Conservation (phyloP, 2,329 filamentous ascomycete species). For the Chrysoporthe cubensis region DNA sequence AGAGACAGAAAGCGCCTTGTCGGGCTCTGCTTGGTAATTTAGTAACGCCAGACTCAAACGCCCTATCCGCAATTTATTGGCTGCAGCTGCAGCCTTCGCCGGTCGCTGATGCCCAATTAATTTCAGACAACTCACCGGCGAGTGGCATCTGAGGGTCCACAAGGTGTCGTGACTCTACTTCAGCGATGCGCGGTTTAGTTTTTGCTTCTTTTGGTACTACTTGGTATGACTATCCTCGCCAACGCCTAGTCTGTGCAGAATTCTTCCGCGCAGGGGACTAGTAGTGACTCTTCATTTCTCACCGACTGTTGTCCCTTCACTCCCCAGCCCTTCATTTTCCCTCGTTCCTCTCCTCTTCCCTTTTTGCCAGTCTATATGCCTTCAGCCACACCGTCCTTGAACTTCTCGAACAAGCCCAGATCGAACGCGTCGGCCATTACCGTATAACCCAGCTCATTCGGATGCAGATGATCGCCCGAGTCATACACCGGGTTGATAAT, state of each 20-base stretch:
- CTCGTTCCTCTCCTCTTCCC: not conserved
- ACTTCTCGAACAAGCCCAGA: constrained; percentile 50
- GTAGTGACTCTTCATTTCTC: not conserved
- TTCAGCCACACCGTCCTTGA: constrained; percentile 34
- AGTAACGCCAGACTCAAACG: too few relatives aligned
- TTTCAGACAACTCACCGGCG: not conserved
- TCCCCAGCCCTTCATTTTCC: not conserved
- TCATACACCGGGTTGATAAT: constrained; percentile 52
- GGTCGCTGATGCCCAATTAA: constrained; percentile 15
- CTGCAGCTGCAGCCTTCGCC: not conserved
- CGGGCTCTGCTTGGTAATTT: too few relatives aligned
- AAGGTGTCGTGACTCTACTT: too few relatives aligned
- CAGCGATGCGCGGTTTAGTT: not conserved
- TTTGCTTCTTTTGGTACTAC: too few relatives aligned
- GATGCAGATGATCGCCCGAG: constrained; percentile 64
- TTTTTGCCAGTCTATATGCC: constrained; percentile 23
- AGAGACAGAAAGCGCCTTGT: too few relatives aligned
- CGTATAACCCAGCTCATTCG: constrained; percentile 58
- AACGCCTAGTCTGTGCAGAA: not conserved
- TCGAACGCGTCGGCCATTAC: constrained; percentile 60
- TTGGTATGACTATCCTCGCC: too few relatives aligned
- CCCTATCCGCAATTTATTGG: too few relatives aligned
- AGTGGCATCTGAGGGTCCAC: constrained; percentile 10
- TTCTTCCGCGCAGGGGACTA: not conserved
- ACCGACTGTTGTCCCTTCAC: not conserved